Conservation (phyloP, 352 stramenopile genomes). For the Globisporangium irregulare region DNA sequence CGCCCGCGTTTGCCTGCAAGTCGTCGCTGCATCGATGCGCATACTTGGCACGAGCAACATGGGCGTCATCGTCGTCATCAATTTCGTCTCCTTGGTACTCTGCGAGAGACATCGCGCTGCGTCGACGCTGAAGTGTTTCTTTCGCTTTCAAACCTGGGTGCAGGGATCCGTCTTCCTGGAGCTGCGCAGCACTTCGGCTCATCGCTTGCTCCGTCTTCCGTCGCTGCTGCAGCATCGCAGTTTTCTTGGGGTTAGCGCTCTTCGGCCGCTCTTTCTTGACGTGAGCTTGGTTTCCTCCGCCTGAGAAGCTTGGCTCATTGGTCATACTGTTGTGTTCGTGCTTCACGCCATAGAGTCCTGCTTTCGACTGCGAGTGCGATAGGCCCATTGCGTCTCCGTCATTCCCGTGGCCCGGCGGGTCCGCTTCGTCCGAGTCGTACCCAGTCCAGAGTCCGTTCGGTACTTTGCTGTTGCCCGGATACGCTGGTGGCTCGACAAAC, state of each 20-base stretch:
- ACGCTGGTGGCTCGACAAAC: conserved; percentile 60
- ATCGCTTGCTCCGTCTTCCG: conserved; percentile 43
- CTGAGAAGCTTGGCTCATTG: conserved; percentile 11
- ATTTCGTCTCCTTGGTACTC: conserved; percentile 10
- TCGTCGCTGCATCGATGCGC: conserved; percentile 4
- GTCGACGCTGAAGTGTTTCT: conserved; percentile 10
- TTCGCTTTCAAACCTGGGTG: background rate
- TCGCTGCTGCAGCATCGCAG: conserved; percentile 54
- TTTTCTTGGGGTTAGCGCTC: conserved; percentile 67
- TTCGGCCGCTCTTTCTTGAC: conserved; percentile 52
- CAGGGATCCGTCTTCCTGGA: conserved; percentile 2
- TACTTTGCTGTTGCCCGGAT: conserved; percentile 52
- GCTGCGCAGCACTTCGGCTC: conserved; percentile 15
- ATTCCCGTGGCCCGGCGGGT: conserved; percentile 5
- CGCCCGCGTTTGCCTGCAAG: conserved; percentile 5
- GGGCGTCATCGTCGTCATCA: background rate
- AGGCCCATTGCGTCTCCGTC: background rate
- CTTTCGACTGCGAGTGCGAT: background rate
- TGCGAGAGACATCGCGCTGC: conserved; percentile 13
- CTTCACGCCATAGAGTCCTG: conserved; percentile 2
- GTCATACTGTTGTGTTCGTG: conserved; percentile 2
- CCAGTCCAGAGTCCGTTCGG: conserved; percentile 58
- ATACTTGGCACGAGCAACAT: background rate
- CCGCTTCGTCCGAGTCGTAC: conserved; percentile 26
- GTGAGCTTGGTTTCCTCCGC: conserved; percentile 8